Base-by-base conservation (phyloP, 2,329 filamentous ascomycete species). In the Sarocladiaceae sp. region DNA sequence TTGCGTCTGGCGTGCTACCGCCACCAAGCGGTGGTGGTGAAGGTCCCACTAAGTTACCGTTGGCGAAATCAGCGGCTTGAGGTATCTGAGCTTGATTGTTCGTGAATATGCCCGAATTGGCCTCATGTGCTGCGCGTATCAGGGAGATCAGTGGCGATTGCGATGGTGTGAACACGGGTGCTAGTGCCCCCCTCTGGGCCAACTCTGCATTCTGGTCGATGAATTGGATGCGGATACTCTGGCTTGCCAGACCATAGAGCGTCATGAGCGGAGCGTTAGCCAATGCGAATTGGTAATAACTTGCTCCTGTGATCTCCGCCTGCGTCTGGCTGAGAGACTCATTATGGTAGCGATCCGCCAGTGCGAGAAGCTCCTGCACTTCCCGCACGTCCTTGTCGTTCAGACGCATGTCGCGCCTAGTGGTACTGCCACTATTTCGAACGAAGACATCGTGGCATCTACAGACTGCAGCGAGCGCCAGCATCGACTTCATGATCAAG, bases 381-480 rank as follows among this genome's bases (percentile, higher is more conserved):
- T 53, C 48, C 1, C 20, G 20, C 3, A 45, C 33, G 2, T 13
- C 33, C 1, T 43, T 29, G 20, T 26, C n/a, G 4, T 23, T 21
- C 10, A 10, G 20, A 13, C n/a, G 6, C 10, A 15, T n/a, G 13
- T 15, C 34, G 6, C 12, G n/a, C 10, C 15, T 39, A 21, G 20
- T 26, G 34, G 13, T 18, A n/a, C 26, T 15, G 6, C 45, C 1
- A 26, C 5, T 0, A 0, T 50, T 13, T 1, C 35, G 39, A 4
- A 16, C 43, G 4, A 62, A 45, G 9, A 62, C 51, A 18, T 66
- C 61, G n/a, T 61, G 56, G 11, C 59, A 66, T 48, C 64, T 63
- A 48, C 65, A 66, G 1, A 63, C 58, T 2, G 66, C 67, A 0
- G 67, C 61, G 2, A 71, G 51, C 2, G 67, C 65, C 1, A 71